Conservation (phyloP, 176 grass and related monocot genomes). For the Rhynchospora breviuscula region DNA sequence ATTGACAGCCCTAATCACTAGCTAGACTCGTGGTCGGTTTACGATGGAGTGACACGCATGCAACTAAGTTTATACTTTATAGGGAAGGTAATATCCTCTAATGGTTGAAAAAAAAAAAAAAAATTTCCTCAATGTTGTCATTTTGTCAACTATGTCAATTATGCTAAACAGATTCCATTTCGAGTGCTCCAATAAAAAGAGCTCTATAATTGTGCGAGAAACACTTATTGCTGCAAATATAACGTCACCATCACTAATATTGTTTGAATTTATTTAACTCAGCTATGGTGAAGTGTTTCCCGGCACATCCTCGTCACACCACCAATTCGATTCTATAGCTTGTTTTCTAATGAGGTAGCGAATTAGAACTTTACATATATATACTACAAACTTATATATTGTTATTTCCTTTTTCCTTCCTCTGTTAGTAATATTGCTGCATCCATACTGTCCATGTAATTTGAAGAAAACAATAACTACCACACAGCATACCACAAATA, state of each 20-base stretch:
- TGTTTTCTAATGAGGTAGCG: not conserved
- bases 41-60: no score
- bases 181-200: not conserved
- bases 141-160: not conserved
- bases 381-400: no score
- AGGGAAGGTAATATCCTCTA: no score
- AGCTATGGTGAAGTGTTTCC: not conserved
- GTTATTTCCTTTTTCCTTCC: no score
- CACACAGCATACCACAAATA: not conserved
- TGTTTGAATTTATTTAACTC: not conserved
- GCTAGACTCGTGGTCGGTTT: no score
- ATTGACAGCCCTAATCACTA: no score
- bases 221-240: not conserved
- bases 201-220: not conserved
- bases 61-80: no score
- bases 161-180: not conserved
- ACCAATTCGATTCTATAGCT: not conserved
- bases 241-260: not conserved
- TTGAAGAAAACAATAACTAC: not conserved
- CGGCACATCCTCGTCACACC: no score
- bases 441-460: not conserved
- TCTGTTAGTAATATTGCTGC: no score
- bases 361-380: no score
- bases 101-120: no score
- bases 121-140: no score